Conservation (phyloP, 75 land plant species). For the Chamaecyparis obtusa region DNA sequence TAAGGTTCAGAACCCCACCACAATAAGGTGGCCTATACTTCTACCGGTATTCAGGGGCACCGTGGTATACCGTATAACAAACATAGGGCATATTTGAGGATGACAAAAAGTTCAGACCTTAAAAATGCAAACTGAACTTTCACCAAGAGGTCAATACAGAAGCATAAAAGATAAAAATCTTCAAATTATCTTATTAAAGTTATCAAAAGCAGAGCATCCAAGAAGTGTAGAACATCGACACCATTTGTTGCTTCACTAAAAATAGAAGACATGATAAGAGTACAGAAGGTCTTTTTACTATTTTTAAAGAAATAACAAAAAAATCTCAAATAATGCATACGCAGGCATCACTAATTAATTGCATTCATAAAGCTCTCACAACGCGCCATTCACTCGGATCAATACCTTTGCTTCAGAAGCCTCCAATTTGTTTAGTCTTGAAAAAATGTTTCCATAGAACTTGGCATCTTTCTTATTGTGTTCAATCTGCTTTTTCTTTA, state of each 20-base stretch:
- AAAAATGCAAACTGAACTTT: background rate
- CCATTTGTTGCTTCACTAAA: no score
- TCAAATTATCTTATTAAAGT: background rate
- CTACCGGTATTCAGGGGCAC: background rate
- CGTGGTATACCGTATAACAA: background rate
- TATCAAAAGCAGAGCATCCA: background rate
- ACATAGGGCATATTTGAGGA: background rate
- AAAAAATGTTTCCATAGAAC: conserved; percentile 68
- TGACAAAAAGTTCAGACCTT: background rate
- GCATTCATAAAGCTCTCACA: background rate
- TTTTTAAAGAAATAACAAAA: background rate
- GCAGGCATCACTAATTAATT: background rate
- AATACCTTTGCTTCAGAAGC: conserved; percentile 7
- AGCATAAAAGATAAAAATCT: background rate
- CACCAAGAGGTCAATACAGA: background rate
- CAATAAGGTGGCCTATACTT: background rate
- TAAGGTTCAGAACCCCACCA: background rate
- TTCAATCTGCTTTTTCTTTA: conserved; percentile 53
- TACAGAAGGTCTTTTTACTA: background rate
- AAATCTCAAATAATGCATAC: background rate
- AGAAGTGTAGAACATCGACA: background rate
- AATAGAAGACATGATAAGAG: background rate
- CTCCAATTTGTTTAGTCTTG: conserved; percentile 23
- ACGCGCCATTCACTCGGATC: background rate
- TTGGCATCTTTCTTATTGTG: conserved; percentile 74